Evolutionary conservation across 495 filamentous ascomycete species (phyloP).

Genomic region (Letharia columbiana): DNA sequence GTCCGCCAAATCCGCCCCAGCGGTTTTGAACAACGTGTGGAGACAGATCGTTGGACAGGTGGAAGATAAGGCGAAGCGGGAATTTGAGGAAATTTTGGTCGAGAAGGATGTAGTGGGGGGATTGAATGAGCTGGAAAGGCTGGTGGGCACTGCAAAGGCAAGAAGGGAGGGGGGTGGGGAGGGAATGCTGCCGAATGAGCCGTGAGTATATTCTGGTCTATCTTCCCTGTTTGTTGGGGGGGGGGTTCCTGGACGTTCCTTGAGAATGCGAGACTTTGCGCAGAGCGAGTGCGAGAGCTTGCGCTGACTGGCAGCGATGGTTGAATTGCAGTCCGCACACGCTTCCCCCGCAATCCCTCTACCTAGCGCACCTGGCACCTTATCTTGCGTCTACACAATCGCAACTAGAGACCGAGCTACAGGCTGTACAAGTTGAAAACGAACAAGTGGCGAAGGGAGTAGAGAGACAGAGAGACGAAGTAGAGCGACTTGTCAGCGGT

Average conservation of each 20-base stretch:
- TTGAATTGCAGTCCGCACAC: slow-evolving; percentile 55
- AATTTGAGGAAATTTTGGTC: slow-evolving; percentile 70
- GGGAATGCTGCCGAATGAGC: slow-evolving; percentile 24
- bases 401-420: slow-evolving; percentile 52
- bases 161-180: slow-evolving; percentile 40
- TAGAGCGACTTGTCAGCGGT: slow-evolving; percentile 54
- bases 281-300: background rate
- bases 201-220: slow-evolving; percentile 30
- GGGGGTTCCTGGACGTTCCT: background rate
- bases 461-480: slow-evolving; percentile 60
- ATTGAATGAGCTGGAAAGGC: slow-evolving; percentile 73
- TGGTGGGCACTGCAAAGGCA: slow-evolving; percentile 60
- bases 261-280: background rate
- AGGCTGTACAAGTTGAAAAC: slow-evolving; percentile 57
- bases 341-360: slow-evolving; percentile 57
- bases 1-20: slow-evolving; percentile 59
- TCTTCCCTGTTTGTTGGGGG: background rate
- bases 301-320: background rate
- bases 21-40: slow-evolving; percentile 58
- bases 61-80: slow-evolving; percentile 49
- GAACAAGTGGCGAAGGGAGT: slow-evolving; percentile 52
- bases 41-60: slow-evolving; percentile 59
- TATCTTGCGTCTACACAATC: slow-evolving; percentile 53
- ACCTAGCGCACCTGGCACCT: slow-evolving; percentile 62
- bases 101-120: slow-evolving; percentile 61